A percentile compares a stretch with the other conserved stretches of the same genome.
These are phyloP conservation scores for Fusarium sp. DNA, from an alignment of 2,329 filamentous ascomycete species.

Conservation along the genomic window DNA sequence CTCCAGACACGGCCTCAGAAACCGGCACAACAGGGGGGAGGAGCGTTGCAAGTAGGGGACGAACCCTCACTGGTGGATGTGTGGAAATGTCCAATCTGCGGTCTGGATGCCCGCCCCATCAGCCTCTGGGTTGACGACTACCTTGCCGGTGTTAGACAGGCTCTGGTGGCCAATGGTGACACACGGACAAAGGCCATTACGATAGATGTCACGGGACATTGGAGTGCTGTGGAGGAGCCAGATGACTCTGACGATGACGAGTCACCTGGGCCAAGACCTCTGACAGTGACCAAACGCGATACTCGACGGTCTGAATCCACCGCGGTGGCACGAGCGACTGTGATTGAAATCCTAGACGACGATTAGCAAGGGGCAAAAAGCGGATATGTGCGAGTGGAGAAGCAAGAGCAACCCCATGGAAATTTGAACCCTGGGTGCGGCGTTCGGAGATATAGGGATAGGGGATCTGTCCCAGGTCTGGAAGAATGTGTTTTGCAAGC, in stretches of 20 bases:
- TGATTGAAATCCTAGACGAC: slow-evolving; percentile 46
- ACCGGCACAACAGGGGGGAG: slow-evolving; percentile 37
- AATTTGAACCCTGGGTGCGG: slow-evolving; percentile 1
- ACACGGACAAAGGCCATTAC: slow-evolving; percentile 45
- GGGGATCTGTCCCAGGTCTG: slow-evolving; percentile 7
- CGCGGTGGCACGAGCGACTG: slow-evolving; percentile 6
- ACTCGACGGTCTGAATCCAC: slow-evolving; percentile 19
- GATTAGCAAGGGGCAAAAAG: slow-evolving; percentile 9
- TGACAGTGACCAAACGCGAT: not conserved
- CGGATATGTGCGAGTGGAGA: not conserved
- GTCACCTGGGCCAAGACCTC: slow-evolving; percentile 22
- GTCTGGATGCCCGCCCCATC: slow-evolving; percentile 75
- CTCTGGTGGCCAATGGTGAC: slow-evolving; percentile 52
- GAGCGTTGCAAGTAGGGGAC: slow-evolving; percentile 11
- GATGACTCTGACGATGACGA: slow-evolving; percentile 43
- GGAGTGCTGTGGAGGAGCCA: slow-evolving; percentile 46
- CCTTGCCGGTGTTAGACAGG: slow-evolving; percentile 66
- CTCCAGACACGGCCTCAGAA: slow-evolving; percentile 69
- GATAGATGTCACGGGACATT: slow-evolving; percentile 45
- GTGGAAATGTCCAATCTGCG: slow-evolving; percentile 90
- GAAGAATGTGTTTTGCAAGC: slow-evolving; percentile 28
- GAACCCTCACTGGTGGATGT: slow-evolving; percentile 69
- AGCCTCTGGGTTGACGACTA: slow-evolving; percentile 78
- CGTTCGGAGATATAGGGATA: slow-evolving; percentile 24
- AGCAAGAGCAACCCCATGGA: not conserved